Percentiles rank a stretch among this genome's conserved stretches.
Evolutionary conservation across 768 basidiomycete genomes (phyloP).

Genomic region (Trametes elegans): DNA sequence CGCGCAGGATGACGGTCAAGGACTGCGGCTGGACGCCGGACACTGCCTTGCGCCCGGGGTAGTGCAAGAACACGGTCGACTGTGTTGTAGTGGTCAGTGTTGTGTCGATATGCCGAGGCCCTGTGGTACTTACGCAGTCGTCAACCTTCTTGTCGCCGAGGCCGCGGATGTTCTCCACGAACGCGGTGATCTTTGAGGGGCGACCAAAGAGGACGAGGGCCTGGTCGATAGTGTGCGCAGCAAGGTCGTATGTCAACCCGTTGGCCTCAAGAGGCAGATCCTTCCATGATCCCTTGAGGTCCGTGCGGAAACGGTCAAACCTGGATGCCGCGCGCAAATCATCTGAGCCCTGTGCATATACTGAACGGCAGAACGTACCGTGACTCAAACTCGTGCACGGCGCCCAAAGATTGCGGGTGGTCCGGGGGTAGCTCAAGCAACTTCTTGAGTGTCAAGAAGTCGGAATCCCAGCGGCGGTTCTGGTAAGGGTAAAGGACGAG

Average conservation of each 20-base stretch:
- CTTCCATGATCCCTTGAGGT: constrained; percentile 76
- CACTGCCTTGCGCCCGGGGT: constrained; percentile 13
- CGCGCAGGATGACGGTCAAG: constrained; percentile 65
- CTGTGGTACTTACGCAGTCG: constrained; percentile 51
- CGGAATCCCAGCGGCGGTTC: constrained; percentile 77
- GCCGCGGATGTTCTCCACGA: constrained; percentile 68
- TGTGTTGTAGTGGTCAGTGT: constrained; percentile 18
- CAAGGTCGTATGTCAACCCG: constrained; percentile 76
- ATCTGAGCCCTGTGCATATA: too few species aligned
- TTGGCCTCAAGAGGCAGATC: constrained; percentile 59
- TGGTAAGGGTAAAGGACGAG: constrained; percentile 71
- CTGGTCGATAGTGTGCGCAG: constrained; percentile 80
- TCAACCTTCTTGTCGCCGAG: constrained; percentile 63
- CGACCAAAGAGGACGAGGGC: constrained; percentile 72
- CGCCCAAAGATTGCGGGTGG: constrained; percentile 54
- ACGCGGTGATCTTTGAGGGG: constrained; percentile 64
- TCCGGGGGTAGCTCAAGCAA: constrained; percentile 54
- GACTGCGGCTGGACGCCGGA: constrained; percentile 40
- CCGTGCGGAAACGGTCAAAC: constrained; percentile 71
- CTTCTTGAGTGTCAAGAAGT: constrained; percentile 64
- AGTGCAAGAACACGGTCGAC: constrained; percentile 25
- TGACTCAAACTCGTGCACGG: constrained; percentile 70
- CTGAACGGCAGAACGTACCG: constrained; percentile 43
- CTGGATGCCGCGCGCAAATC: too few species aligned
- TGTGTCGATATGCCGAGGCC: not conserved